Conservation (phyloP, 768 basidiomycete species). For the Hygrocybe coccinea region DNA sequence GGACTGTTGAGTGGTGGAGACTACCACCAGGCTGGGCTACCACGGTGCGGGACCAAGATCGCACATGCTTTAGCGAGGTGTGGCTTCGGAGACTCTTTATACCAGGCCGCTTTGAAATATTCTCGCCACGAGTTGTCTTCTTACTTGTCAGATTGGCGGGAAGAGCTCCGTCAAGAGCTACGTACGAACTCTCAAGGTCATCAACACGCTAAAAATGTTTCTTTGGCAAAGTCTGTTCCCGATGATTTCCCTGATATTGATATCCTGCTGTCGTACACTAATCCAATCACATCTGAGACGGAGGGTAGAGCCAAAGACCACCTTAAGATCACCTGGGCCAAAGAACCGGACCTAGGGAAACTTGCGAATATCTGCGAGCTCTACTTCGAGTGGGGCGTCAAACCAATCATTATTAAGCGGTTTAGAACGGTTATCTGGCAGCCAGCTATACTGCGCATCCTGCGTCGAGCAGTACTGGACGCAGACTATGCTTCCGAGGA, state of each 20-base stretch:
- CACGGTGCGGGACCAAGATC: no score
- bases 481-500: no score
- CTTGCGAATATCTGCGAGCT: constrained; percentile 79
- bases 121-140: constrained; percentile 39
- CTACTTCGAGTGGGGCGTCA: constrained; percentile 90
- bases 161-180: no score
- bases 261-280: no score
- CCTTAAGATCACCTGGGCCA: constrained; percentile 40
- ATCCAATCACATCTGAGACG: constrained; percentile 70
- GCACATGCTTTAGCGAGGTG: constrained; percentile 75
- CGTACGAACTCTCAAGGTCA: constrained; percentile 61
- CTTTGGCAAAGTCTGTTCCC: constrained; percentile 60
- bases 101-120: constrained; percentile 51
- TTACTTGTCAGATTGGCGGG: no score
- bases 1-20: no score
- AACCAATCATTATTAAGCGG: no score
- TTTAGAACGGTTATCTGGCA: no score
- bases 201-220: constrained; percentile 58
- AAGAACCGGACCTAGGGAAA: constrained; percentile 63
- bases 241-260: no score
- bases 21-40: no score
- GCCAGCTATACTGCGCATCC: no score
- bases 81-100: constrained; percentile 70
- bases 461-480: no score
- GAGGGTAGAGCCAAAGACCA: constrained; percentile 39